These are phyloP conservation scores for Penicillium psychrofluorescens DNA, from an alignment of 495 filamentous ascomycete species.

Conservation along the genomic window DNA sequence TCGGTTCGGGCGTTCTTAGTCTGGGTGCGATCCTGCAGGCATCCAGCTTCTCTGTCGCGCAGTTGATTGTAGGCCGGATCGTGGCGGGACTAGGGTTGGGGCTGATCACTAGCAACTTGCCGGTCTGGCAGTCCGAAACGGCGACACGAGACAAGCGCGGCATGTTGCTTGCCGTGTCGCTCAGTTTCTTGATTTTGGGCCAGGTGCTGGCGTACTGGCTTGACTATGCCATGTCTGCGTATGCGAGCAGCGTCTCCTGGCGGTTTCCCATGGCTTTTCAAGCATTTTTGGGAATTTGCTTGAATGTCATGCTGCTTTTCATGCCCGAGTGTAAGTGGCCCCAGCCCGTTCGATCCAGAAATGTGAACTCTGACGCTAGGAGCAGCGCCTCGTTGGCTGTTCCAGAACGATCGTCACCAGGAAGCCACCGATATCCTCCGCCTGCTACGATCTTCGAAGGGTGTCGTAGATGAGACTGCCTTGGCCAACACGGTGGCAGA, in stretches of 20 bases:
- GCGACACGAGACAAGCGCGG: conserved; percentile 4
- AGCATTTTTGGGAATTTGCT: conserved; percentile 16
- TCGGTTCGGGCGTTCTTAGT: too few species aligned
- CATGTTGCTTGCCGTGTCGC: conserved; percentile 3
- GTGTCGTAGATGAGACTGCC: conserved; percentile 12
- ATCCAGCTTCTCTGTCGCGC: background rate
- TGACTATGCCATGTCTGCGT: conserved; percentile 12
- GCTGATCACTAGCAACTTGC: conserved; percentile 6
- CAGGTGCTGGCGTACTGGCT: conserved; percentile 23
- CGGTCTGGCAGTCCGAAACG: conserved; percentile 9
- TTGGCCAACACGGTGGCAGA: conserved; percentile 5
- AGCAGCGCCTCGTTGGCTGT: conserved; percentile 22
- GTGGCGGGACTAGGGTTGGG: background rate
- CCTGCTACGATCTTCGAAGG: conserved; percentile 17
- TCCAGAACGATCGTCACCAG: conserved; percentile 16
- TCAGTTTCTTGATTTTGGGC: conserved; percentile 9
- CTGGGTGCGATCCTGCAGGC: background rate
- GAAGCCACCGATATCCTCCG: conserved; percentile 26
- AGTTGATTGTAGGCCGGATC: too few species aligned
- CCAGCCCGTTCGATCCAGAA: too few species aligned
- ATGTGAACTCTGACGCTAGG: too few species aligned
- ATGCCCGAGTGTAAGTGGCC: conserved; percentile 14
- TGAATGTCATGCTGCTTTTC: conserved; percentile 11
- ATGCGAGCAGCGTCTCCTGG: conserved; percentile 27
- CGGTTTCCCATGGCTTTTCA: conserved; percentile 39